Base-by-base conservation (phyloP, 2,329 filamentous ascomycete species). In the Calonectria pteridis region DNA sequence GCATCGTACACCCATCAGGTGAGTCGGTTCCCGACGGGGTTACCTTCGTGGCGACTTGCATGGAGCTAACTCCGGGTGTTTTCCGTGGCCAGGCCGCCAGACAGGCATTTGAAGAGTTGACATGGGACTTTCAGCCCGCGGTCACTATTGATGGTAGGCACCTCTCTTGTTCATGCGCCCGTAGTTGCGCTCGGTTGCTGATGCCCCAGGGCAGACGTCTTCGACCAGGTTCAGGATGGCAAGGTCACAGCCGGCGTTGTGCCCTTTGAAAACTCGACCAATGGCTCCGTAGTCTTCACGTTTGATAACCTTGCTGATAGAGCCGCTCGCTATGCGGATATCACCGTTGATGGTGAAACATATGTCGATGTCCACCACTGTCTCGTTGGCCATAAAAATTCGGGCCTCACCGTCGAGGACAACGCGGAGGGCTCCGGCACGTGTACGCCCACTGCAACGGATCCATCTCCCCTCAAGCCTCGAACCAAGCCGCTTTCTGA, bases 181-280 rank as follows among this genome's bases (percentile, higher is more conserved):
- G 59, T 43, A 58, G 53, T 51, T 43, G 31, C 29, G 43, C 35
- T 28, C 23, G 73, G 28, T 74, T 43, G 40, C 73, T 77, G 53
- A 78, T 69, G 53, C 46, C 51, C 28, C 67, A 69, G 49, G 29
- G 65, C 76, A 93, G 95, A 97, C 82, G 92, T 98, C 79, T 98
- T 98, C 84, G 88, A 92, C 65, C 89, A 92, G 20, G 94, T 98
- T 7, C 95, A 97, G 81, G 87, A 88, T 46, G 89, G 91, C 72
- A 82, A 86, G 55, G 91, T 91, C 0, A 85, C 89, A 67, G 93
- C 93, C 71, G 97, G 96, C 77, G 94, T 98, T 37, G 94, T 98
- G 2, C 97, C 97, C 9, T 96, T 98, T 84, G 96, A 98, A 83
- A 99, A 99, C 87, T 97, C 94, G 50, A 96, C 95, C 82, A 98